These are phyloP conservation scores for Hymenotorrendiella dingleyae DNA, from an alignment of 2,329 filamentous ascomycete genomes.

Conservation along the genomic window DNA sequence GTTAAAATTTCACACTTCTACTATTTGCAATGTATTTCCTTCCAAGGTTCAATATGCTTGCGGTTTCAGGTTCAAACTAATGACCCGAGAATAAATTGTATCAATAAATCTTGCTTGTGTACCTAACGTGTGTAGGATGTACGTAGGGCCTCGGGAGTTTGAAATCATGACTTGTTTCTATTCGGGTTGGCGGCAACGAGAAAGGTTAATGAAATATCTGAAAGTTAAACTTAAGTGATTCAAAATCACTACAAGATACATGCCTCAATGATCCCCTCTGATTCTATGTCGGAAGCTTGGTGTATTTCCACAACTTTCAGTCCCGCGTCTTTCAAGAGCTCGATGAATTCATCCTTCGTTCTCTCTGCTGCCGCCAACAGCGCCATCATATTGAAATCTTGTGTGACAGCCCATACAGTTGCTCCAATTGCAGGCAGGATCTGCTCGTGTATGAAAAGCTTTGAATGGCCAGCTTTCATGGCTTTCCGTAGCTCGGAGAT, in stretches of 20 bases:
- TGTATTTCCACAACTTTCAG: neutral
- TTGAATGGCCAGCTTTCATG: conserved; percentile 17
- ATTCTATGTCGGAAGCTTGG: neutral
- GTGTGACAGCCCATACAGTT: neutral
- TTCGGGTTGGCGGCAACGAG: no score
- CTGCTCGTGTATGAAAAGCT: conserved; percentile 3
- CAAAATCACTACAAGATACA: neutral
- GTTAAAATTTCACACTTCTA: no score
- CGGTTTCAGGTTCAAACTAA: no score
- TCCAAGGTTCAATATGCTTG: no score
- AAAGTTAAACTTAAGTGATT: no score
- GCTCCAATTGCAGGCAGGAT: conserved; percentile 1
- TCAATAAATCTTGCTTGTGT: no score
- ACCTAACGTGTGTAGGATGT: no score
- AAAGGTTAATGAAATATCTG: no score
- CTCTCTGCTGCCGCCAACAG: neutral
- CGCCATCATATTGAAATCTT: conserved; percentile 7
- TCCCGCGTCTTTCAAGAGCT: neutral
- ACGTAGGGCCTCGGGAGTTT: no score
- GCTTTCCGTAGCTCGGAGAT: conserved; percentile 18
- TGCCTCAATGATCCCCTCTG: neutral
- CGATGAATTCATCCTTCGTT: neutral
- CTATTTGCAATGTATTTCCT: no score
- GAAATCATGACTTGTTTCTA: no score
- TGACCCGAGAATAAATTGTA: no score